These are phyloP conservation scores for Echria macrotheca DNA, from an alignment of 495 filamentous ascomycete genomes.

Conservation along the genomic window DNA sequence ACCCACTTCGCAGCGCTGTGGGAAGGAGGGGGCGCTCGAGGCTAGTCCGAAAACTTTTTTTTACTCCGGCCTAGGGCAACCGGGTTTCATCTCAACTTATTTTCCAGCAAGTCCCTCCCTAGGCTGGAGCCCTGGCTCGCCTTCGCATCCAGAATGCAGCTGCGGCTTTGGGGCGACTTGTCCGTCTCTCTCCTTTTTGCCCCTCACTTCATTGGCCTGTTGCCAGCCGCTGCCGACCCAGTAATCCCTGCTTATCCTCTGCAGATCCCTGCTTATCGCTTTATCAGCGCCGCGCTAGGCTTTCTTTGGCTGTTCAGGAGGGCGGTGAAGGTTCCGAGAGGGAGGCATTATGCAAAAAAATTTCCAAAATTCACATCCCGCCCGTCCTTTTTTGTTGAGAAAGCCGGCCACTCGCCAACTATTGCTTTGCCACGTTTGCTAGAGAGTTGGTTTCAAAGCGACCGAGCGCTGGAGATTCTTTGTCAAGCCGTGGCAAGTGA, in stretches of 20 bases:
- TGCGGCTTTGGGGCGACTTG: constrained; percentile 13
- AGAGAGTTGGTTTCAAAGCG: background rate
- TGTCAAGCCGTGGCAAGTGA: background rate
- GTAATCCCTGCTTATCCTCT: constrained; percentile 16
- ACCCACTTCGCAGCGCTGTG: constrained; percentile 16
- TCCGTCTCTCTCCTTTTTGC: constrained; percentile 11
- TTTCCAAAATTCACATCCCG: constrained; percentile 8
- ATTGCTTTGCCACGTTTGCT: constrained; percentile 1
- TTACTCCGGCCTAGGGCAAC: constrained; percentile 13
- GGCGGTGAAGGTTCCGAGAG: constrained; percentile 28
- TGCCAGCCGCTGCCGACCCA: constrained; percentile 14
- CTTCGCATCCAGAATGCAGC: constrained; percentile 5
- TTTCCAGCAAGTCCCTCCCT: background rate
- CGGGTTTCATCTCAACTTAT: constrained; percentile 9
- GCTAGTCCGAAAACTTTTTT: constrained; percentile 30
- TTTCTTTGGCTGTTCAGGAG: constrained; percentile 13
- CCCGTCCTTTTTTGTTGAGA: background rate
- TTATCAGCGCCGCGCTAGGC: constrained; percentile 21
- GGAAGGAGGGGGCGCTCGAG: constrained; percentile 20
- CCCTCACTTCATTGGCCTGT: constrained; percentile 21
- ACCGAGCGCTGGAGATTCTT: background rate
- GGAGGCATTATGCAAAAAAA: constrained; percentile 19
- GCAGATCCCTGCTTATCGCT: constrained; percentile 28
- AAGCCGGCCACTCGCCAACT: background rate
- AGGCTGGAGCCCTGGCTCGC: constrained; percentile 4